These are phyloP conservation scores for Cadophora luteo-olivacea DNA, from an alignment of 2,329 filamentous ascomycete genomes.

Conservation along the genomic window DNA sequence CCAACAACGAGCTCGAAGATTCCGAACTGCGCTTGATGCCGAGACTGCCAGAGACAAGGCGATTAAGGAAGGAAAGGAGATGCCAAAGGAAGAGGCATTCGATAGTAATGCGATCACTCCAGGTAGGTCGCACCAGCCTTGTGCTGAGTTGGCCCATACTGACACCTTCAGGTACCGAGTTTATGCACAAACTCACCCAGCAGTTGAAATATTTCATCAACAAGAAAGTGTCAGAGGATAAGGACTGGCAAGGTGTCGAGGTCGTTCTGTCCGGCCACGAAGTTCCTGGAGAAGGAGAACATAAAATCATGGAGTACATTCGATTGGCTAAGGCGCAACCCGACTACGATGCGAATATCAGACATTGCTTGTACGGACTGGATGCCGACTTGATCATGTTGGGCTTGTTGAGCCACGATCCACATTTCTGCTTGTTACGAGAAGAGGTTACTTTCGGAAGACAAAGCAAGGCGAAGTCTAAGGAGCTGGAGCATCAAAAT, in stretches of 20 bases:
- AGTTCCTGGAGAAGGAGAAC: slow-evolving; percentile 96
- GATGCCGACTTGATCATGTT: slow-evolving; percentile 99
- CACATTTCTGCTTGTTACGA: slow-evolving; percentile 94
- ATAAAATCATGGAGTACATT: slow-evolving; percentile 99
- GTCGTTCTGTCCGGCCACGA: slow-evolving; percentile 97
- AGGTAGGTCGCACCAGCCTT: slow-evolving; percentile 52
- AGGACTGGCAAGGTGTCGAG: slow-evolving; percentile 96
- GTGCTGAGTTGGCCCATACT: slow-evolving; percentile 12
- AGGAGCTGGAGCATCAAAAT: slow-evolving; percentile 97
- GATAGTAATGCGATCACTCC: slow-evolving; percentile 99
- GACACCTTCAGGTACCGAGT: slow-evolving; percentile 70
- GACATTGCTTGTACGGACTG: slow-evolving; percentile 95
- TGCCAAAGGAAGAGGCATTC: slow-evolving; percentile 94
- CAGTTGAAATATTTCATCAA: slow-evolving; percentile 98
- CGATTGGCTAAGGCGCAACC: slow-evolving; percentile 95
- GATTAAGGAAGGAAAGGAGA: slow-evolving; percentile 83
- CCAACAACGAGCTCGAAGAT: slow-evolving; percentile 93
- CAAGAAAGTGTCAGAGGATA: slow-evolving; percentile 97
- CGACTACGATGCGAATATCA: slow-evolving; percentile 88
- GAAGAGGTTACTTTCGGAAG: slow-evolving; percentile 98
- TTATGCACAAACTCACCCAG: slow-evolving; percentile 94
- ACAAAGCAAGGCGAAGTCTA: slow-evolving; percentile 84
- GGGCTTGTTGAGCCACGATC: slow-evolving; percentile 94
- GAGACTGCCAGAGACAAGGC: slow-evolving; percentile 93
- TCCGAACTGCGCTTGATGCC: slow-evolving; percentile 90